Base-by-base conservation (phyloP, 2,329 filamentous ascomycete species). In the Bipolaris zeicola region DNA sequence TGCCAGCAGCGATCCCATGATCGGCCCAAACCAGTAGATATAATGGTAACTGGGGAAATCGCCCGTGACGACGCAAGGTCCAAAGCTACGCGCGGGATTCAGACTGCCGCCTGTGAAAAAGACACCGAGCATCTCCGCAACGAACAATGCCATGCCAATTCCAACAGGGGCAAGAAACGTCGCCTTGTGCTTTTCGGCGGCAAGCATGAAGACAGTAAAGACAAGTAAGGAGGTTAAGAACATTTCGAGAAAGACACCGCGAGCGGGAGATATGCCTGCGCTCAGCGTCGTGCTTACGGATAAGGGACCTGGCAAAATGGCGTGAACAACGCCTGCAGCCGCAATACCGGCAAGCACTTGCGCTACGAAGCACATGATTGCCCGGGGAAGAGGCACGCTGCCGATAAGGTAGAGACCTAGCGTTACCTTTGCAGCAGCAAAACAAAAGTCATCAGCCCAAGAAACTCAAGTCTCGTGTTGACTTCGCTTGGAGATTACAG, bases 101-200 rank as follows among this genome's bases (percentile, higher is more conserved):
- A 80, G 50, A 11, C 70, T 75, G 5, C 78, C 78, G 7, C 78
- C 78, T 0, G 78, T 80, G 62, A 73, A 80, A 59, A 73, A 78
- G 0, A 80, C 77, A 14, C 75, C 82, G 3, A 79, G 75, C 47
- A 86, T 60, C 55, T 85, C 80, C 0, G 79, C 78, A 41, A 91
- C 82, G 72, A 92, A 91, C 50, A 92, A 81, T 0, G 88, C 80
- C 2, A 91, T 75, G 1, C 90, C 90, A 63, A 92, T 90, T 11
- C 87, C 88, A 3, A 92, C 77, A 0, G 89, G 89, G 0, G 89
- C 89, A 1, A 91, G 76, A 68, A 83, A 90, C 0, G 89, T 92
- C 2, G 85, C 85, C 42, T 87, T 86, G 72, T 91, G 88, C 76
- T 92, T 91, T 71, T 91, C 88, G 3, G 86, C 85, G 0, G 88